Evolutionary conservation across 192 early-diverging fungal species (phyloP), one percentile per base, ranked within the genome.

Genomic region (Coemansia sp.): DNA sequence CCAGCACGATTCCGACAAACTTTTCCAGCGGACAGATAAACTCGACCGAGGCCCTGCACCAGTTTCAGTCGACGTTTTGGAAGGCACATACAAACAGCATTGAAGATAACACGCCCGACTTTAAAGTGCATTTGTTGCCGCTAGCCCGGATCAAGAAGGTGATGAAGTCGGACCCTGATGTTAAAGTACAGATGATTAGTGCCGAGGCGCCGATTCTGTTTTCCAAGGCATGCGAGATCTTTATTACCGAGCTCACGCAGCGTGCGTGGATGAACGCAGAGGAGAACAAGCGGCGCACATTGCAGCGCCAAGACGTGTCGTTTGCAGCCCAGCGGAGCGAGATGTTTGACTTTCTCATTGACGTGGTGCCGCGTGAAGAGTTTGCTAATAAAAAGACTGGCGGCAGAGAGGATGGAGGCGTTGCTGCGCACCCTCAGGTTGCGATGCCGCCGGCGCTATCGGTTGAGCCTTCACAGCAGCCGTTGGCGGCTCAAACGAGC

Each of bases 161-260:
- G 37, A 98, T 98, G 96, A 98, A 98, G 84, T 88, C 89, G 11
- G 96, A 98, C 66, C 91, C 94, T 38, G 93, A 98, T 71, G 94
- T 94, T 22, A 95, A 95, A 83, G 90, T 89, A 79, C 62, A 86
- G 75, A 90, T 87, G 88, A 88, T 88, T 38, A 84, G 83, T 52
- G 87, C 84, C 7, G 88, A 98, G 76, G 94, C 92, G 49, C 94
- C 94, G 6, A 89, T 96, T 60, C 72, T 98, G 43, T 98, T 98
- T 82, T 90, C 93, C 14, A 95, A 95, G 84, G 95, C 93, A 4
- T 98, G 96, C 75, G 94, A 98, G 69, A 90, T 98, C n/a, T 95
- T 98, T 61, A 96, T 96, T 64, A 85, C 90, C 0, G 95, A 98
- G 81, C 82, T 98, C 45, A 90, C 90, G 24, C 81, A 85, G 52